These are phyloP conservation scores for Ophiostoma sp. DNA, from an alignment of 2,329 filamentous ascomycete species.

Conservation along the genomic window DNA sequence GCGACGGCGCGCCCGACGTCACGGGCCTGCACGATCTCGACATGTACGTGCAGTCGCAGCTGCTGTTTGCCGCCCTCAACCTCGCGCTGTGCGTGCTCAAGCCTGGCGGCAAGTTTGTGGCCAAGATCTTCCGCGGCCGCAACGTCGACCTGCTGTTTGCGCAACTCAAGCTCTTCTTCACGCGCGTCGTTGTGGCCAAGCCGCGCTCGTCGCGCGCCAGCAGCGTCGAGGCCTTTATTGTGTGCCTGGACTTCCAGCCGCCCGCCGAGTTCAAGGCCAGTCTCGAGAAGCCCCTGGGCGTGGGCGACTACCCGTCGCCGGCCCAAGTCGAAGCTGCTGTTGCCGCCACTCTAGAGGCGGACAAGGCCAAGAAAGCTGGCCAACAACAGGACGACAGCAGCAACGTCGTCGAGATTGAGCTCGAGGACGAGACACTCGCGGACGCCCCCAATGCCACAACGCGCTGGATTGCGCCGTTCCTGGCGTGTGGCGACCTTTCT, in stretches of 20 bases:
- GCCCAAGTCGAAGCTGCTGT: neutral
- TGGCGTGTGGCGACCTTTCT: conserved; percentile 94
- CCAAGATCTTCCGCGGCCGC: conserved; percentile 92
- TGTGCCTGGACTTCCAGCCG: conserved; percentile 83
- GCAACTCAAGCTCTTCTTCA: conserved; percentile 88
- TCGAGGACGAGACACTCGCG: conserved; percentile 40
- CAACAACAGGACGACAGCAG: conserved; percentile 29
- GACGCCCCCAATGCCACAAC: conserved; percentile 21
- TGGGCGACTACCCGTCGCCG: conserved; percentile 31
- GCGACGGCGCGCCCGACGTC: conserved; percentile 92
- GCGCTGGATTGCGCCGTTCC: conserved; percentile 88
- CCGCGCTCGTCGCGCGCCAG: conserved; percentile 91
- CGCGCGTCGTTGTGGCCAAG: conserved; percentile 83
- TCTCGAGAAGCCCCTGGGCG: conserved; percentile 66
- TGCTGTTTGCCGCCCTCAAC: conserved; percentile 90
- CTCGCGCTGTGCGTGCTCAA: conserved; percentile 80
- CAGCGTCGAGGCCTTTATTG: conserved; percentile 93
- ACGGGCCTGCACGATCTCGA: conserved; percentile 95
- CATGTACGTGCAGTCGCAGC: conserved; percentile 94
- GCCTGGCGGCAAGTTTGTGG: conserved; percentile 91
- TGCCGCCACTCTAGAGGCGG: neutral
- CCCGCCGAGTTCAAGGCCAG: conserved; percentile 71
- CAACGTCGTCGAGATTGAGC: conserved; percentile 44
- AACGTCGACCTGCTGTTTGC: conserved; percentile 95
- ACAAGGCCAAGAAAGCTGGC: neutral